Percentiles rank a stretch among this genome's conserved stretches.
These are phyloP conservation scores for Nakaseomyces delphensis DNA, from an alignment of 1,139 yeast genomes.

Conservation along the genomic window DNA sequence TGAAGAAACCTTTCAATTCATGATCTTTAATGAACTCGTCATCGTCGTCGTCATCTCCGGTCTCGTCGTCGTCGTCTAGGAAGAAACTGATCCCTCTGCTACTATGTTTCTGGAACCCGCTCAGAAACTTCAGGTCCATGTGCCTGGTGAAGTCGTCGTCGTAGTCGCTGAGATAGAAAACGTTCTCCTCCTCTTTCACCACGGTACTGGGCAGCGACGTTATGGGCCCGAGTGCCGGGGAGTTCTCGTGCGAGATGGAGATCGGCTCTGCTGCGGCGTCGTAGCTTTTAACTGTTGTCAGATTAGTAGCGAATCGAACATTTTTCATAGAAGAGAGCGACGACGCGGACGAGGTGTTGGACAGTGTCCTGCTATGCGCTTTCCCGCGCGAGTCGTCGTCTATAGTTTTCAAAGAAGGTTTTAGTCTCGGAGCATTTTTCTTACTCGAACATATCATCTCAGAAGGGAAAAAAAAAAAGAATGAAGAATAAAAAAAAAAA, in stretches of 20 bases:
- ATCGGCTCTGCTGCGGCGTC: constrained; percentile 26
- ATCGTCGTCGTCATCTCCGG: constrained; percentile 11
- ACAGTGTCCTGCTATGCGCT: not conserved
- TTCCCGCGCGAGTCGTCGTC: not conserved
- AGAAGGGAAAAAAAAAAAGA: no score
- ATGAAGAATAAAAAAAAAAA: not conserved
- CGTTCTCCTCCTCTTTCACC: not conserved
- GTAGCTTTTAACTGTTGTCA: constrained; percentile 28
- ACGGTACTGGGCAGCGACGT: not conserved
- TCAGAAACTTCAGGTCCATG: not conserved
- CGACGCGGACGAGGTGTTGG: not conserved
- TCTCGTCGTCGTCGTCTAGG: constrained; percentile 8
- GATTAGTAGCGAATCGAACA: constrained; percentile 29
- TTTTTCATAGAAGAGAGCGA: constrained; percentile 1
- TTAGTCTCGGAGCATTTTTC: constrained; percentile 1
- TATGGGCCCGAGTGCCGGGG: constrained; percentile 2
- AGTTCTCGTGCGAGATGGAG: constrained; percentile 19
- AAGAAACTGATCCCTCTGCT: constrained; percentile 2
- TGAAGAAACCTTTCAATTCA: not conserved
- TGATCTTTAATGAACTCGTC: constrained; percentile 9
- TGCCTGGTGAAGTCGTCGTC: constrained; percentile 3
- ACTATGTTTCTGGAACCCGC: not conserved
- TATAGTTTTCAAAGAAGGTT: constrained; percentile 7
- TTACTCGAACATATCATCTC: not conserved
- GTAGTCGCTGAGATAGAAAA: constrained; percentile 1